Percentiles rank a stretch among this genome's conserved stretches.
phyloP scores from a whole-genome alignment of 2,329 filamentous ascomycete species.

The Exophiala mesophila region DNA sequence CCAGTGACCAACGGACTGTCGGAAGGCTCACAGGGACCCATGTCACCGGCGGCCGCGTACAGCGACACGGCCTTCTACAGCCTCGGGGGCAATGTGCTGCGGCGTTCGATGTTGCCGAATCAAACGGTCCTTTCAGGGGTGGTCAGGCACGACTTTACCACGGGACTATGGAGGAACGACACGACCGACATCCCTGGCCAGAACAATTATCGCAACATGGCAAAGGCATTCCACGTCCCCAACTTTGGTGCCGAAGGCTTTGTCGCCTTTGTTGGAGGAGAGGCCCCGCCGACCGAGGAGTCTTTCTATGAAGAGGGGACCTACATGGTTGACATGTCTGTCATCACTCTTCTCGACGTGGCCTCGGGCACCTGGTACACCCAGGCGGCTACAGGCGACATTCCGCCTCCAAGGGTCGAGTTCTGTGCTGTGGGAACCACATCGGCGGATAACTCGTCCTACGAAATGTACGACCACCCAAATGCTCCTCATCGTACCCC shows the following conservation, averaged over 20 bases:
- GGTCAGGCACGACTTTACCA: conserved; percentile 13
- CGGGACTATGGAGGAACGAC: conserved; percentile 12
- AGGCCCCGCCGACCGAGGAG: conserved; percentile 10
- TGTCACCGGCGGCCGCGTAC: conserved; percentile 10
- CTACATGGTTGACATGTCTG: conserved; percentile 16
- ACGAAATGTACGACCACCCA: conserved; percentile 58
- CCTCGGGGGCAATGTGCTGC: conserved; percentile 12
- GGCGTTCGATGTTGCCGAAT: conserved; percentile 1
- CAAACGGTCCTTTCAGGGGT: conserved; percentile 17
- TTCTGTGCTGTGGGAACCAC: conserved; percentile 53
- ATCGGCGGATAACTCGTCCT: conserved; percentile 55
- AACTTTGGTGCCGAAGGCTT: conserved; percentile 16
- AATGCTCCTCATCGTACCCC: not conserved
- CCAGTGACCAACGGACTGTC: conserved; percentile 8
- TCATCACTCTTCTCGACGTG: conserved; percentile 21
- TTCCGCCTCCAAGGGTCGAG: conserved; percentile 14
- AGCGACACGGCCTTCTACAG: conserved; percentile 15
- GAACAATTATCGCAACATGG: conserved; percentile 11
- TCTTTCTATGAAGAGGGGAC: conserved; percentile 9
- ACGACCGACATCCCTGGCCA: conserved; percentile 12
- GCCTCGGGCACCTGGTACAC: conserved; percentile 15
- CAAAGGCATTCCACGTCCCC: conserved; percentile 7
- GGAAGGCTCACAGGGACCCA: conserved; percentile 7
- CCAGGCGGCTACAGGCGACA: conserved; percentile 20
- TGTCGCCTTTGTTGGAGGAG: conserved; percentile 18